phyloP scores from a whole-genome alignment of 345 rosid species.

The Citrus reticulata region DNA sequence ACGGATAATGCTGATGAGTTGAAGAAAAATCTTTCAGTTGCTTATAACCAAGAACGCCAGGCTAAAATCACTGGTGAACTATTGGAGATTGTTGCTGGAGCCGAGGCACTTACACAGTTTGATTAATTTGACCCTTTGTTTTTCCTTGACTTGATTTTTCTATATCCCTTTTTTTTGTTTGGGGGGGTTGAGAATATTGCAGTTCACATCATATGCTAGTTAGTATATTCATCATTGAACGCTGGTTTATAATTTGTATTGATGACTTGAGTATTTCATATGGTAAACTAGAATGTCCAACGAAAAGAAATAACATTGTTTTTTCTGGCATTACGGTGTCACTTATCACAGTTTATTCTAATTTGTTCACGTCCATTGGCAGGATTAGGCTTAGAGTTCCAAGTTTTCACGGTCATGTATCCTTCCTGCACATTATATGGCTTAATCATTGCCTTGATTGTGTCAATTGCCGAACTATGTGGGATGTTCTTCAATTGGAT shows the following conservation, averaged over 20 bases:
- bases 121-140: constrained; percentile 1
- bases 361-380: not conserved
- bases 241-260: not conserved
- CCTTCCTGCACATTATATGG: not conserved
- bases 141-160: not conserved
- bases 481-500: not conserved
- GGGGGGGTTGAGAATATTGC: not conserved
- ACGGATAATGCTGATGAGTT: constrained; percentile 76
- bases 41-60: constrained; percentile 67
- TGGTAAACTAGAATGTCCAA: not conserved
- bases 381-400: not conserved
- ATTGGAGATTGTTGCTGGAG: constrained; percentile 84
- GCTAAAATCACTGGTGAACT: constrained; percentile 76
- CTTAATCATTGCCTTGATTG: not conserved
- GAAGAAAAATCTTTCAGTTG: constrained; percentile 56
- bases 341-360: not conserved
- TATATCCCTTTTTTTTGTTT: not conserved
- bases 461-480: not conserved
- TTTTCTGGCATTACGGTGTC: not conserved
- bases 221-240: not conserved
- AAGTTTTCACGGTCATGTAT: not conserved
- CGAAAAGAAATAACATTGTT: not conserved
- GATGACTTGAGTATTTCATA: not conserved
- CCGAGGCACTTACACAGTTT: constrained; percentile 54
- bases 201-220: not conserved